Base-by-base conservation (phyloP, 2,329 filamentous ascomycete genomes). In the Cryphonectria carpinicola region DNA sequence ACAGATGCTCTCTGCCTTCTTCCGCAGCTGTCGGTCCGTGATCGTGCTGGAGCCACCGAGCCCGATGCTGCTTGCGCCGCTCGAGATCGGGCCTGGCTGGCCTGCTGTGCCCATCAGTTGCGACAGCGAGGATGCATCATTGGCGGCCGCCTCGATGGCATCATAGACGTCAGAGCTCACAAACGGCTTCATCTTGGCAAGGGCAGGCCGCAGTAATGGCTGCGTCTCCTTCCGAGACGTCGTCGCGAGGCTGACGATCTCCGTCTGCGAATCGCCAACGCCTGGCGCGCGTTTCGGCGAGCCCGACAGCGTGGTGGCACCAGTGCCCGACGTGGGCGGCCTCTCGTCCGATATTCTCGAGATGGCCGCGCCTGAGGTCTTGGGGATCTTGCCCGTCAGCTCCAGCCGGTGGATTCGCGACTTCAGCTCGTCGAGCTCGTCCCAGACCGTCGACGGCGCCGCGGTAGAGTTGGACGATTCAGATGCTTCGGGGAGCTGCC, bases 341-440 rank as follows among this genome's bases (percentile, higher is more conserved):
- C 96, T 88, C 71, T 98, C 95, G 49, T 91, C 91, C 0, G 91
- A 91, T 13, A 89, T 86, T 73, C 90, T 88, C 6, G 91, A 91
- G 78, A 95, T 91, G 2, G 93, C 92, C 2, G 93, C 93, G 49
- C 91, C 92, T 3, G 94, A 95, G 1, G 93, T 94, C 0, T 93
- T 84, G 0, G 95, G 94, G 46, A 96, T 83, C 80, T 97, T 97
- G 71, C 95, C 95, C 2, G 93, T 97, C 75, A 97, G 82, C 80
- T 98, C 96, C 13, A 99, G 87, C 72, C 94, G 93, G 75, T 93
- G 91, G 76, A 99, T 97, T 41, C 96, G 90, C 56, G 93, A 96
- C 80, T 98, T 98, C 63, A 99, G 83, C 74, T 98, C 96, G 76
- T 98, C 96, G 39, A 99, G 83, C 80, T 99, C 96, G 78, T 98